These are phyloP conservation scores for Neostapfia colusana DNA, from an alignment of 176 grass and related monocot species.

Conservation along the genomic window DNA sequence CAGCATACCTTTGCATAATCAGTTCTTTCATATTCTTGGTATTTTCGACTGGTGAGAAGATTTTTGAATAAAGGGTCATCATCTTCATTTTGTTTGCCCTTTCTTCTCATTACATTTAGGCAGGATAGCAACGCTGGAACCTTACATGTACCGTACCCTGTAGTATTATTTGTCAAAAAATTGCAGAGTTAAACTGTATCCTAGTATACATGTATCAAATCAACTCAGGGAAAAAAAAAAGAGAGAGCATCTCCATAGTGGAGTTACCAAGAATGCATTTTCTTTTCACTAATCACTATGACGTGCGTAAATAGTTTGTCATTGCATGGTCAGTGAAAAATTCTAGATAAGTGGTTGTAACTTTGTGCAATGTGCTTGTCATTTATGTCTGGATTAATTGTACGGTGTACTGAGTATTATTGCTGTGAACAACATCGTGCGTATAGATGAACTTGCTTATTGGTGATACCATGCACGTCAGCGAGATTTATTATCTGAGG, in stretches of 20 bases:
- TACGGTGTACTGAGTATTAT: no score
- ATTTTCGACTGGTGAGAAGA: constrained; percentile 79
- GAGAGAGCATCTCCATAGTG: background rate
- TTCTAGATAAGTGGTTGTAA: no score
- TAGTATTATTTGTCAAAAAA: constrained; percentile 17
- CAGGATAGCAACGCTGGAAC: constrained; percentile 29
- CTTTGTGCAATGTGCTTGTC: no score
- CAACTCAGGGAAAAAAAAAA: background rate
- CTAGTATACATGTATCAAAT: constrained; percentile 11
- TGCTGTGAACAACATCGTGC: no score
- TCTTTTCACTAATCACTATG: background rate
- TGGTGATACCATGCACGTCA: no score
- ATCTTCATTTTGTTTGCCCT: constrained; percentile 9
- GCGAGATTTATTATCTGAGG: no score
- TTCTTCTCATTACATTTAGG: constrained; percentile 1
- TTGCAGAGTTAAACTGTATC: constrained; percentile 38
- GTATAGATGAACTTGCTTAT: no score
- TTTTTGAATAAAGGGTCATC: constrained; percentile 63
- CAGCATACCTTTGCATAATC: constrained; percentile 75
- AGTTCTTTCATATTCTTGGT: constrained; percentile 75
- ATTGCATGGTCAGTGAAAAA: no score
- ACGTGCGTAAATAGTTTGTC: no score
- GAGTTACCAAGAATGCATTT: background rate
- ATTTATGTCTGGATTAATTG: no score
- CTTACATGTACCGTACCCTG: constrained; percentile 34